A percentile compares a stretch with the other conserved stretches of the same genome.
Evolutionary conservation across 768 basidiomycete species (phyloP).

Genomic region (Pisolithus sp.): DNA sequence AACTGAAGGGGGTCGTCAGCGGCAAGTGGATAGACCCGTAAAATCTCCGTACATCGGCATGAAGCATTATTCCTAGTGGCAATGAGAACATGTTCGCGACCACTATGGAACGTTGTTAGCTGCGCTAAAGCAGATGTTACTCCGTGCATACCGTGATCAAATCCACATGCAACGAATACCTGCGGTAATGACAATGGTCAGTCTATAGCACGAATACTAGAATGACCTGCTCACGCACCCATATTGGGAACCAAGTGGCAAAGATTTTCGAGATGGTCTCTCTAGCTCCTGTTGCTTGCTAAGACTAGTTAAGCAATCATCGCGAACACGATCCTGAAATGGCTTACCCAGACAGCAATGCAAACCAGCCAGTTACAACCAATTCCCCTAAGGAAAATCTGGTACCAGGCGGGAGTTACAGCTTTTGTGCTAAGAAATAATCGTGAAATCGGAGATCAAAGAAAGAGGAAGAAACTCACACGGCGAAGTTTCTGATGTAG

Average conservation of each 20-base stretch:
- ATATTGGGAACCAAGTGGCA: constrained; percentile 69
- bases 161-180: constrained; percentile 67
- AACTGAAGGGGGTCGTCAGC: constrained; percentile 13
- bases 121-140: not conserved
- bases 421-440: constrained; percentile 48
- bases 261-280: constrained; percentile 69
- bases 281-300: constrained; percentile 66
- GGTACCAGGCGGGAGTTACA: constrained; percentile 58
- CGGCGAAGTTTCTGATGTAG: constrained; percentile 47
- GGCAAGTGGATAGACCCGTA: not conserved
- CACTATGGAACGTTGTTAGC: constrained; percentile 31
- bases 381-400: constrained; percentile 68
- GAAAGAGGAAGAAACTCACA: constrained; percentile 36
- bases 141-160: constrained; percentile 53
- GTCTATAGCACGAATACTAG: not conserved
- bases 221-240: constrained; percentile 36
- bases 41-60: constrained; percentile 45
- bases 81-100: constrained; percentile 75
- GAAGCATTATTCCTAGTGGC: constrained; percentile 65
- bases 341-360: constrained; percentile 63
- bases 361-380: constrained; percentile 76
- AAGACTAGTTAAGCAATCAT: constrained; percentile 3
- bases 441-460: constrained; percentile 1
- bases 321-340: not conserved
- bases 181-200: constrained; percentile 15